Evolutionary conservation across 257 asterid species (phyloP).

Genomic region (Nicotiana benthamiana): DNA sequence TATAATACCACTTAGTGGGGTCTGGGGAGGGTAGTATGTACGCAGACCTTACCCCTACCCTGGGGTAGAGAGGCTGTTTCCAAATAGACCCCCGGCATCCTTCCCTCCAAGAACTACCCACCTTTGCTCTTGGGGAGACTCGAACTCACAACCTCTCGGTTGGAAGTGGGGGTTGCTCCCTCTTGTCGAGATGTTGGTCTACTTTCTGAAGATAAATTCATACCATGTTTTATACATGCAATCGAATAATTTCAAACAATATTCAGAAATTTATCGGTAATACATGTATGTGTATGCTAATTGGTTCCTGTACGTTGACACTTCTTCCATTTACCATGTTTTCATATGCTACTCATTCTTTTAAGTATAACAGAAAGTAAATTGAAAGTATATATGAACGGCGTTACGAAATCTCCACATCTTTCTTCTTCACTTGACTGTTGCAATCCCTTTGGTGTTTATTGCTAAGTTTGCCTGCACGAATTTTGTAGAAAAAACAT

Average conservation of each 20-base stretch:
- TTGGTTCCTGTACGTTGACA: not conserved
- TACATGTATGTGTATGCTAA: not conserved
- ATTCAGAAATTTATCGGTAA: not conserved
- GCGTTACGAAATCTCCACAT: not conserved
- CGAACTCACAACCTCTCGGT: no score
- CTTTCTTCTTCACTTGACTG: not conserved
- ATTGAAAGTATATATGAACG: not conserved
- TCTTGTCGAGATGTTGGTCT: not conserved
- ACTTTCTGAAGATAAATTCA: not conserved
- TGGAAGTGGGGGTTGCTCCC: no score
- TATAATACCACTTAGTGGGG: no score
- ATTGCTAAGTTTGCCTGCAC: constrained; percentile 53
- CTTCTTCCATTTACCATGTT: not conserved
- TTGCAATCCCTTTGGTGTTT: constrained; percentile 46
- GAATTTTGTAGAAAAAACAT: constrained; percentile 2
- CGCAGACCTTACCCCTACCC: no score
- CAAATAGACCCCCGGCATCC: no score
- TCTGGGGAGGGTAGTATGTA: no score
- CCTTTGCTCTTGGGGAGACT: no score
- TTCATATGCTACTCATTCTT: not conserved
- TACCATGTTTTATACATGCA: not conserved
- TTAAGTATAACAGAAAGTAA: not conserved
- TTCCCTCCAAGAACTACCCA: no score
- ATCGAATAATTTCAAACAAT: not conserved
- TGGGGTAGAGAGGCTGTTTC: no score